phyloP scores from a whole-genome alignment of 202 grass and related monocot species.

The Schoenoplectus triqueter region DNA sequence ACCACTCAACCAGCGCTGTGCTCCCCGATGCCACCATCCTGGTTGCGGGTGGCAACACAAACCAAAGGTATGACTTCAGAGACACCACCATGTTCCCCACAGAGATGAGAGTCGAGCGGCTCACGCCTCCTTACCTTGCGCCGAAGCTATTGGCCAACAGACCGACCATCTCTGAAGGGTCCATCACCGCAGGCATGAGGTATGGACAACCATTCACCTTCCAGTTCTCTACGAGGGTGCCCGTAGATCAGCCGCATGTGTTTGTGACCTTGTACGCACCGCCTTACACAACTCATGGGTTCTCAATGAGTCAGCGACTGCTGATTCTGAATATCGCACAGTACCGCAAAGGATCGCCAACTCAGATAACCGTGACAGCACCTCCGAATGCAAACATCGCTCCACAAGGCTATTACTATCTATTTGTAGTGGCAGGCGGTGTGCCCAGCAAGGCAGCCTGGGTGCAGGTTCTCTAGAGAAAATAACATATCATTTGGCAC shows the following conservation, averaged over 20 bases:
- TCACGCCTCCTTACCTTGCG: conserved; percentile 71
- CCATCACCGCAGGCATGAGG: conserved; percentile 50
- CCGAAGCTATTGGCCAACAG: conserved; percentile 20
- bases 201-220: conserved; percentile 55
- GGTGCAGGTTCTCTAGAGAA: conserved; percentile 57
- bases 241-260: conserved; percentile 46
- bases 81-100: conserved; percentile 67
- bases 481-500: not conserved
- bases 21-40: conserved; percentile 82
- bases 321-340: conserved; percentile 48
- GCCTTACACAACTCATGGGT: conserved; percentile 90
- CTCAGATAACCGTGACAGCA: conserved; percentile 47
- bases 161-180: conserved; percentile 42
- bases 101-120: conserved; percentile 79
- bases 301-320: conserved; percentile 90
- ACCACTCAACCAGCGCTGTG: conserved; percentile 76
- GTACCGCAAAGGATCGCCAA: conserved; percentile 38
- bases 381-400: conserved; percentile 60
- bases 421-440: conserved; percentile 61
- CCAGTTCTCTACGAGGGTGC: conserved; percentile 37
- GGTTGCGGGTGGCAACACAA: conserved; percentile 81
- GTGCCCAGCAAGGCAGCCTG: conserved; percentile 65
- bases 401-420: conserved; percentile 73
- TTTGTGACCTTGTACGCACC: conserved; percentile 89
- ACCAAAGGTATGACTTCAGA: conserved; percentile 64